Conservation (phyloP, 2,329 filamentous ascomycete species). For the Domatiomyces globalis region DNA sequence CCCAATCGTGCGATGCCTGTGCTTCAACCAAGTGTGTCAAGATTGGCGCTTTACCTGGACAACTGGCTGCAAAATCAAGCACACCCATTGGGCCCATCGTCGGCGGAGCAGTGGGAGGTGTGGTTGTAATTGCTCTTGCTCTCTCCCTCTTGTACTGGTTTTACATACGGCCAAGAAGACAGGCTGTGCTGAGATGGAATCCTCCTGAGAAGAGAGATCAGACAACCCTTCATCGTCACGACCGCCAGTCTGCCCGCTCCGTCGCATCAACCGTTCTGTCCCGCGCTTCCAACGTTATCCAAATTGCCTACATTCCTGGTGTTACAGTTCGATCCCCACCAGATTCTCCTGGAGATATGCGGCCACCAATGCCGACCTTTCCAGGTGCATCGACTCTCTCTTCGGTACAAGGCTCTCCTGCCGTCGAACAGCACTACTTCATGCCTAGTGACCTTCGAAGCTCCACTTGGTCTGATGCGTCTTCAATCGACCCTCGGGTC, state of each 20-base stretch:
- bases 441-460: slow-evolving; percentile 80
- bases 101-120: slow-evolving; percentile 76
- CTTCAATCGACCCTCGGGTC: slow-evolving; percentile 28
- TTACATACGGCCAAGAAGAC: slow-evolving; percentile 56
- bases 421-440: slow-evolving; percentile 64
- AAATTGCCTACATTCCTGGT: slow-evolving; percentile 96
- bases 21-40: slow-evolving; percentile 43
- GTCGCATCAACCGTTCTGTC: slow-evolving; percentile 93
- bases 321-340: slow-evolving; percentile 84
- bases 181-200: slow-evolving; percentile 44
- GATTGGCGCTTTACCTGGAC: slow-evolving; percentile 26
- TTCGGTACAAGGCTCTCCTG: slow-evolving; percentile 34
- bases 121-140: slow-evolving; percentile 58
- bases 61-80: slow-evolving; percentile 20
- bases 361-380: slow-evolving; percentile 87
- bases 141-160: slow-evolving; percentile 79
- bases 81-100: slow-evolving; percentile 60
- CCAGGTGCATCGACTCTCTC: slow-evolving; percentile 40
- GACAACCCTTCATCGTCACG: slow-evolving; percentile 41
- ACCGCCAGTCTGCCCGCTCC: slow-evolving; percentile 67
- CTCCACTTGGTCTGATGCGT: slow-evolving; percentile 59
- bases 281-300: slow-evolving; percentile 94
- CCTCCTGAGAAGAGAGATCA: slow-evolving; percentile 44
- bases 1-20: slow-evolving; percentile 46
- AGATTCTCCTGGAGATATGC: slow-evolving; percentile 63